Evolutionary conservation across 139 green algal species (phyloP).

Genomic region (Volvox africanus): DNA sequence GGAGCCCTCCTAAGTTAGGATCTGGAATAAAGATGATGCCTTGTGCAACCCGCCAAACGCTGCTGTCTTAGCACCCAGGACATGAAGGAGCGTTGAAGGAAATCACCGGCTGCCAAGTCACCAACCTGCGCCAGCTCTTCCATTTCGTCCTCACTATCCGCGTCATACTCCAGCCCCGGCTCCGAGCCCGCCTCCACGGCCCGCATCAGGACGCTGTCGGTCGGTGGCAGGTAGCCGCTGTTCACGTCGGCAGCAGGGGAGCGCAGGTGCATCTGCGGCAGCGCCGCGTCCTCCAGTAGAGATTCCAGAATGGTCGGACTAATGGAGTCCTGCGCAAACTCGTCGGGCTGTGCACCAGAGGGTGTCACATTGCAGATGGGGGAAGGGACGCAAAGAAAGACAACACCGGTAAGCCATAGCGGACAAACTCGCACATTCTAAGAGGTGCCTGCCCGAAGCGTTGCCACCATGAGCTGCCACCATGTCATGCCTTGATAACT

Average conservation of each 20-base stretch:
- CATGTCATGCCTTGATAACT: too few species aligned
- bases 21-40: too few species aligned
- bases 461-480: too few species aligned
- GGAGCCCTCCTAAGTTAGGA: too few species aligned
- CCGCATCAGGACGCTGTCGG: constrained; percentile 26
- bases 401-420: neutral
- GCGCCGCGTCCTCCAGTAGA: constrained; percentile 50
- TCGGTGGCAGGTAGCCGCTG: constrained; percentile 46
- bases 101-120: too few species aligned
- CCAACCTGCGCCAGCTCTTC: constrained; percentile 31
- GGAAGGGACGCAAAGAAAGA: neutral
- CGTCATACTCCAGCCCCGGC: constrained; percentile 63
- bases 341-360: constrained; percentile 31
- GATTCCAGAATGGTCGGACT: constrained; percentile 52
- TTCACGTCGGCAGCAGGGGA: constrained; percentile 42
- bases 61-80: too few species aligned
- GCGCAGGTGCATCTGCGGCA: constrained; percentile 33
- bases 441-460: too few species aligned
- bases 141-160: constrained; percentile 25
- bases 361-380: too few species aligned
- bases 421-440: too few species aligned
- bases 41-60: too few species aligned
- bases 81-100: too few species aligned
- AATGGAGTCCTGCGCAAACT: constrained; percentile 59
- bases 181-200: constrained; percentile 58